Evolutionary conservation across 1,139 yeast species (phyloP).

Genomic region (Nakaseomyces sp.): DNA sequence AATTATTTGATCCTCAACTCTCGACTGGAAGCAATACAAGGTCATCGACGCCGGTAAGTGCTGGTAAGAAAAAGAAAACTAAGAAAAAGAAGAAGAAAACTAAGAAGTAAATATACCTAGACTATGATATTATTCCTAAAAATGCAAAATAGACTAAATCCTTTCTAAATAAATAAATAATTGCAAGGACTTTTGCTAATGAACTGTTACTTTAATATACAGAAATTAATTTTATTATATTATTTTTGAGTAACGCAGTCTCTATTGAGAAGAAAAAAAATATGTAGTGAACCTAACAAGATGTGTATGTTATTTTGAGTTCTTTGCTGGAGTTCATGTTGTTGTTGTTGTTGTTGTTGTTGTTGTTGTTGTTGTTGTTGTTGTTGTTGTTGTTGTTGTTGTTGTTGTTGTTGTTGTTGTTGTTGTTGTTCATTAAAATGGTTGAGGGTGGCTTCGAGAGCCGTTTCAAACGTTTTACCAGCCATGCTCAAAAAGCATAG

Average conservation of each 20-base stretch:
- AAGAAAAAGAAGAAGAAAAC: slow-evolving; percentile 6
- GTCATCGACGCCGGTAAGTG: slow-evolving; percentile 1
- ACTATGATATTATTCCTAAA: slow-evolving; percentile 2
- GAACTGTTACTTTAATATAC: not conserved
- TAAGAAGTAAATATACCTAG: not conserved
- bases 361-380: no score
- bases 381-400: no score
- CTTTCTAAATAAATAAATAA: not conserved
- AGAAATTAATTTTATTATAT: not conserved
- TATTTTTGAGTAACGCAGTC: no score
- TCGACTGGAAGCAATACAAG: slow-evolving; percentile 1
- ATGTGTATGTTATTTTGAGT: not conserved
- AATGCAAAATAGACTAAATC: not conserved
- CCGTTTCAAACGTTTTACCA: no score
- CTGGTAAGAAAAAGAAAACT: slow-evolving; percentile 1
- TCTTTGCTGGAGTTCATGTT: no score
- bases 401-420: no score
- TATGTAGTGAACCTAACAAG: not conserved
- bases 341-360: no score
- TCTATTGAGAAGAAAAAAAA: slow-evolving; percentile 1
- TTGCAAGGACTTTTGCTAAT: not conserved
- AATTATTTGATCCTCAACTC: not conserved
- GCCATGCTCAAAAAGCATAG: slow-evolving; percentile 86
- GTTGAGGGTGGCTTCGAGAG: no score
- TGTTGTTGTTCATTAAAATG: not conserved